A percentile compares a stretch with the other conserved stretches of the same genome.
Conservation (phyloP, 2,329 filamentous ascomycete genomes). For the Epichloe sibirici region DNA sequence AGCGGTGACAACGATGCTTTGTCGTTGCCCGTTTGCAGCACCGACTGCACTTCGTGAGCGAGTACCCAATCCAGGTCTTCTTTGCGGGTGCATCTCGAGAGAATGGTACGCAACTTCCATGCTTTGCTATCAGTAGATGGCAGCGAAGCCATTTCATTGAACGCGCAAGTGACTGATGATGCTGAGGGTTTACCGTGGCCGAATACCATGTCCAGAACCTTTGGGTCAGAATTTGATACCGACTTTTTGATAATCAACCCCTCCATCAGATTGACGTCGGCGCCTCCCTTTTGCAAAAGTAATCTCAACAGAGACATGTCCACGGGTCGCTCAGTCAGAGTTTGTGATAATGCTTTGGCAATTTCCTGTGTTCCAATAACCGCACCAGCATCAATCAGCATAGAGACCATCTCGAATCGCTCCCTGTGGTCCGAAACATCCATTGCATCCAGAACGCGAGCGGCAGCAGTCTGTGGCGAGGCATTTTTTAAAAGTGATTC, state of each 20-base stretch:
- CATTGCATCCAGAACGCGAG: slow-evolving; percentile 37
- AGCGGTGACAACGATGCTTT: slow-evolving; percentile 31
- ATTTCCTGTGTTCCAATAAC: slow-evolving; percentile 29
- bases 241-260: slow-evolving; percentile 32
- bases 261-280: slow-evolving; percentile 38
- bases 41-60: slow-evolving; percentile 36
- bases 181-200: slow-evolving; percentile 31
- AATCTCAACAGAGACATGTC: slow-evolving; percentile 38
- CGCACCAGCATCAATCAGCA: slow-evolving; percentile 35
- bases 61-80: slow-evolving; percentile 33
- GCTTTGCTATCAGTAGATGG: slow-evolving; percentile 34
- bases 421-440: slow-evolving; percentile 27
- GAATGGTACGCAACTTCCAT: slow-evolving; percentile 35
- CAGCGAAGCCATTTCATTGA: slow-evolving; percentile 30
- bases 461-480: slow-evolving; percentile 33
- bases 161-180: slow-evolving; percentile 29
- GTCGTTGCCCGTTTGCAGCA: slow-evolving; percentile 22
- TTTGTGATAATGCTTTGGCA: slow-evolving; percentile 28
- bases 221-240: slow-evolving; percentile 30
- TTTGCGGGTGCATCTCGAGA: slow-evolving; percentile 30
- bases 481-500: slow-evolving; percentile 32
- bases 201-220: slow-evolving; percentile 36
- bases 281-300: slow-evolving; percentile 37
- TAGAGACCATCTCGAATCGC: slow-evolving; percentile 33
- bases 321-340: slow-evolving; percentile 31